These are phyloP conservation scores for Salix koriyanagi DNA, from an alignment of 345 rosid species.

Conservation along the genomic window DNA sequence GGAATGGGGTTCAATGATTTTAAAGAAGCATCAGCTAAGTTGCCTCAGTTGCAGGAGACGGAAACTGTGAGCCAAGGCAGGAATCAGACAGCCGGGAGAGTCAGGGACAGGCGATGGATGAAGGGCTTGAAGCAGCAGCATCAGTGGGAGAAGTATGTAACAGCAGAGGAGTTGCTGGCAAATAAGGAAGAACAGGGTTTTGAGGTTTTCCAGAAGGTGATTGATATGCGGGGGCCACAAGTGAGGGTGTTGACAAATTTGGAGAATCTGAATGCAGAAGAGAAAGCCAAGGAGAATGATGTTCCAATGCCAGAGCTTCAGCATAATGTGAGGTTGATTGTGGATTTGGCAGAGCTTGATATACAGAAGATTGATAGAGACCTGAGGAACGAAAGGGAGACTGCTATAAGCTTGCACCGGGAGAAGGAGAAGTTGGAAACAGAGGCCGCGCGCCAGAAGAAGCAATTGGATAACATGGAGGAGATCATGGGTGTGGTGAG, in stretches of 20 bases:
- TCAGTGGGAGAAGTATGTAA: conserved; percentile 38
- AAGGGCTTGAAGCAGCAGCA: conserved; percentile 46
- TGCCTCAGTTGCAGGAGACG: conserved; percentile 57
- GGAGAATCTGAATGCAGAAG: conserved; percentile 88
- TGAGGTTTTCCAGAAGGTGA: conserved; percentile 78
- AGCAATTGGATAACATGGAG: conserved; percentile 61
- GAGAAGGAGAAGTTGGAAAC: conserved; percentile 70
- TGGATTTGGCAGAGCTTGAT: conserved; percentile 77
- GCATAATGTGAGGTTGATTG: conserved; percentile 68
- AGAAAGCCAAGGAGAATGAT: conserved; percentile 75
- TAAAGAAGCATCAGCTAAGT: conserved; percentile 52
- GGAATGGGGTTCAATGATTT: conserved; percentile 90
- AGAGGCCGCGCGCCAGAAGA: conserved; percentile 48
- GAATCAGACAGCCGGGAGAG: conserved; percentile 30
- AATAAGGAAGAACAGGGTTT: conserved; percentile 72
- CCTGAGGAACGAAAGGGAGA: conserved; percentile 77
- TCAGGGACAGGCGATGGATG: conserved; percentile 59
- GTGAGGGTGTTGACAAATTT: conserved; percentile 77
- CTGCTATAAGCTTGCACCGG: conserved; percentile 71
- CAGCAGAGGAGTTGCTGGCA: conserved; percentile 71
- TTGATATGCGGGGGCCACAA: conserved; percentile 94
- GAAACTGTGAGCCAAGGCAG: conserved; percentile 24
- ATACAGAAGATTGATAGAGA: conserved; percentile 83
- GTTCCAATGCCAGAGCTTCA: conserved; percentile 95
- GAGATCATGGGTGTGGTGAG: conserved; percentile 42